Evolutionary conservation across 163 green algal species (phyloP).

Genomic region (Scenedesmus sp.): DNA sequence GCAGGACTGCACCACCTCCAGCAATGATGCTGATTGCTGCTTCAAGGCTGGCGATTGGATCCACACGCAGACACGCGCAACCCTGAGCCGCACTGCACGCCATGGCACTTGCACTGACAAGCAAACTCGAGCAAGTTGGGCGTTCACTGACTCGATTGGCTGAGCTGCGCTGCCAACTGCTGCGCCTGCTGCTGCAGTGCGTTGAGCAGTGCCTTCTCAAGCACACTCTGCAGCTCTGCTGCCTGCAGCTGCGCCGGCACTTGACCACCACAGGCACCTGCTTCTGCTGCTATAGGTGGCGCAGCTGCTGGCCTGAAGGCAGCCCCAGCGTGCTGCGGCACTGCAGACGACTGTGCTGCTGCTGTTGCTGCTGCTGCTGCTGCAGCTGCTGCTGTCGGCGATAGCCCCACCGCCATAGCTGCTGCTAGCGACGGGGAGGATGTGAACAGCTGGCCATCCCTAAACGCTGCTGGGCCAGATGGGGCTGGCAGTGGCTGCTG

Average conservation of each 20-base stretch:
- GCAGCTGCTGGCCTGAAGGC: background rate
- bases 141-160: background rate
- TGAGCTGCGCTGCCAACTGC: slow-evolving; percentile 15
- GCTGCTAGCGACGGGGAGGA: background rate
- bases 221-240: slow-evolving; percentile 32
- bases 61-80: background rate
- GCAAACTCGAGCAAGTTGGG: background rate
- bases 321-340: background rate
- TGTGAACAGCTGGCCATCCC: background rate
- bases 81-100: background rate
- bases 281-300: background rate
- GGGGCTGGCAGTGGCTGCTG: background rate
- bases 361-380: background rate
- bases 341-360: background rate
- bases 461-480: background rate
- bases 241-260: slow-evolving; percentile 30
- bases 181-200: slow-evolving; percentile 44
- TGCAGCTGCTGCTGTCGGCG: background rate
- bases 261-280: background rate
- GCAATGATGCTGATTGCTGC: background rate
- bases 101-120: background rate
- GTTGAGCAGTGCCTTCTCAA: slow-evolving; percentile 31
- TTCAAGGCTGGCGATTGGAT: too few species aligned
- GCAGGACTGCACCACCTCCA: background rate
- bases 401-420: background rate